Evolutionary conservation across 140 eudicot species (phyloP).

Genomic region (Erigeron philadelphicus): DNA sequence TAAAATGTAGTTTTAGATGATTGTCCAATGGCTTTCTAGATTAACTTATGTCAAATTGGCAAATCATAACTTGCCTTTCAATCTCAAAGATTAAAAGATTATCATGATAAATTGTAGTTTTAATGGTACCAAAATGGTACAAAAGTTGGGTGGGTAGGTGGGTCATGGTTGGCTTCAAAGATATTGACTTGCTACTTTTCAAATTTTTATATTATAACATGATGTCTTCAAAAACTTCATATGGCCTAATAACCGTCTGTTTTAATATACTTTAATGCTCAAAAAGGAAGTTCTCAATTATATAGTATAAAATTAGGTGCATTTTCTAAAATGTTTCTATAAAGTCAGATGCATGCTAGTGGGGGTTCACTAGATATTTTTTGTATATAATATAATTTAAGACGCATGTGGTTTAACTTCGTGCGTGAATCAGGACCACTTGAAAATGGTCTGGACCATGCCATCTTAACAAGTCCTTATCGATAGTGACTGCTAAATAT

Average conservation of each 20-base stretch:
- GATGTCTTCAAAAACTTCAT: no score
- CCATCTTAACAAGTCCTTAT: background rate
- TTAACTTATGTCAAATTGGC: background rate
- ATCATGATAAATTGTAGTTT: background rate
- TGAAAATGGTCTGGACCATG: constrained; percentile 16
- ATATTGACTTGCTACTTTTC: no score
- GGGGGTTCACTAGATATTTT: constrained; percentile 22
- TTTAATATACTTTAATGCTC: background rate
- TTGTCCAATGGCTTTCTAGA: no score
- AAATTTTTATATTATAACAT: no score
- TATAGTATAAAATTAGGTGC: background rate
- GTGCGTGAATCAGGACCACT: background rate
- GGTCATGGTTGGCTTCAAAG: no score
- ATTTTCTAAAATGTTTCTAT: background rate
- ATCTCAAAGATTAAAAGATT: background rate
- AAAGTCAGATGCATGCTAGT: constrained; percentile 1
- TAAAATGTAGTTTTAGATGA: no score
- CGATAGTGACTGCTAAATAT: background rate
- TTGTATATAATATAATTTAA: background rate
- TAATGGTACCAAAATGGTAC: background rate
- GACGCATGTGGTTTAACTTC: constrained; percentile 23
- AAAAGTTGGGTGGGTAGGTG: no score
- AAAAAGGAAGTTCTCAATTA: background rate
- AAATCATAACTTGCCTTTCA: background rate
- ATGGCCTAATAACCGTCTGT: background rate